These are phyloP conservation scores for Pleurotus cornucopiae DNA, from an alignment of 768 basidiomycete species.

Conservation along the genomic window DNA sequence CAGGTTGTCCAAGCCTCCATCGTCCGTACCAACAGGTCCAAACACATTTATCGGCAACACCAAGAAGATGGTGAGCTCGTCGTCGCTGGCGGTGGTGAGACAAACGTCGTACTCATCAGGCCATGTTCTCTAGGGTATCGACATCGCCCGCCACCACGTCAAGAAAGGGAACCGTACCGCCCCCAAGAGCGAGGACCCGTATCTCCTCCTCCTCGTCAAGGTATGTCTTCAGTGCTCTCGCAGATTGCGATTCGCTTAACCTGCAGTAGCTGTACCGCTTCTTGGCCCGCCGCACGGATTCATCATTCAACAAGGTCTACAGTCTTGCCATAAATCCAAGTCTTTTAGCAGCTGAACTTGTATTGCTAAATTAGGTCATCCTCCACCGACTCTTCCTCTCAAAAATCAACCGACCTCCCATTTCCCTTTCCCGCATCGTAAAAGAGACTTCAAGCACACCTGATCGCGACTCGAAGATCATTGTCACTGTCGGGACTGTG, in stretches of 20 bases:
- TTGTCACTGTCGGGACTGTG: constrained; percentile 88
- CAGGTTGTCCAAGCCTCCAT: constrained; percentile 62
- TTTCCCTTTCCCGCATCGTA: constrained; percentile 89
- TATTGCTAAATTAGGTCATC: constrained; percentile 58
- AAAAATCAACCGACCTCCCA: constrained; percentile 94
- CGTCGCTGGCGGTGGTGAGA: constrained; percentile 26
- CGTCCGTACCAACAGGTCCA: constrained; percentile 35
- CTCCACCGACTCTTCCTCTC: constrained; percentile 96
- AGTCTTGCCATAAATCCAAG: not conserved
- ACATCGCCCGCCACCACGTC: constrained; percentile 95
- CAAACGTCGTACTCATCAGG: constrained; percentile 15
- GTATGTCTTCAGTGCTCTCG: constrained; percentile 35
- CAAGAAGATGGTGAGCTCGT: constrained; percentile 74
- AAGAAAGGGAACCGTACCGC: constrained; percentile 94
- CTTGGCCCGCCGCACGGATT: constrained; percentile 94
- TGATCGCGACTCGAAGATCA: constrained; percentile 73
- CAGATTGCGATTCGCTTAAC: not conserved
- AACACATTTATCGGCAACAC: constrained; percentile 55
- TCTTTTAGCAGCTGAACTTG: not conserved
- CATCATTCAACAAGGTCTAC: constrained; percentile 88
- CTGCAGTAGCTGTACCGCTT: constrained; percentile 88
- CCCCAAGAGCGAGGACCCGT: constrained; percentile 99
- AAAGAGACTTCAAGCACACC: constrained; percentile 70
- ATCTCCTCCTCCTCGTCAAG: constrained; percentile 97
- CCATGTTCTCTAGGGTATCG: constrained; percentile 73